Percentiles rank a stretch among this genome's conserved stretches.
phyloP scores from a whole-genome alignment of 2,329 filamentous ascomycete species.

The Ophiostoma ulmi region DNA sequence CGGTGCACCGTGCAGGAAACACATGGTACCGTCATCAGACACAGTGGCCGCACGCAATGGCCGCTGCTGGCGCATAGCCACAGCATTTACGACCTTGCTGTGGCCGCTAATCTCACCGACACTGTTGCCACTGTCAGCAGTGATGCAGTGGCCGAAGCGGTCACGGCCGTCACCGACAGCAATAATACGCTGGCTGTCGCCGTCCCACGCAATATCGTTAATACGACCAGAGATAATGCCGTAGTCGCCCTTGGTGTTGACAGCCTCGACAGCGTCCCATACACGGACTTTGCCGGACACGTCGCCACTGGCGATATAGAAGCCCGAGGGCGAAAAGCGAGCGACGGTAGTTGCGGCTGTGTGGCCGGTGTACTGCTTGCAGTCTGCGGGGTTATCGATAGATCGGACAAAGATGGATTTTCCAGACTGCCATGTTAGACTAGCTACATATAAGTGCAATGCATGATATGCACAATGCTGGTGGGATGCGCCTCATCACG shows the following conservation, averaged over 20 bases:
- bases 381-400: slow-evolving; percentile 80
- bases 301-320: slow-evolving; percentile 92
- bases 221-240: slow-evolving; percentile 89
- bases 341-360: slow-evolving; percentile 85
- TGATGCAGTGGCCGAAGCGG: slow-evolving; percentile 89
- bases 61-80: slow-evolving; percentile 81
- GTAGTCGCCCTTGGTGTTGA: slow-evolving; percentile 87
- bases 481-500: neutral
- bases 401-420: slow-evolving; percentile 95
- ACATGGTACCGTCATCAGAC: slow-evolving; percentile 81
- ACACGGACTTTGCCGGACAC: slow-evolving; percentile 77
- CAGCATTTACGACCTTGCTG: slow-evolving; percentile 82
- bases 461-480: neutral
- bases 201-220: slow-evolving; percentile 96
- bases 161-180: slow-evolving; percentile 94
- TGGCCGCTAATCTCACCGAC: slow-evolving; percentile 93
- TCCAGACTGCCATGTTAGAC: slow-evolving; percentile 60
- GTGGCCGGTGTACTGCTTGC: slow-evolving; percentile 89
- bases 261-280: slow-evolving; percentile 85
- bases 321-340: slow-evolving; percentile 88
- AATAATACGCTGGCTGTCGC: slow-evolving; percentile 92
- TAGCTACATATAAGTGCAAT: neutral
- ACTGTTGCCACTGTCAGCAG: slow-evolving; percentile 89
- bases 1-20: slow-evolving; percentile 88
- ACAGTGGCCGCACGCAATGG: slow-evolving; percentile 89